These are phyloP conservation scores for Paracoccidioides brasiliensis DNA, from an alignment of 2,329 filamentous ascomycete species.

Conservation along the genomic window DNA sequence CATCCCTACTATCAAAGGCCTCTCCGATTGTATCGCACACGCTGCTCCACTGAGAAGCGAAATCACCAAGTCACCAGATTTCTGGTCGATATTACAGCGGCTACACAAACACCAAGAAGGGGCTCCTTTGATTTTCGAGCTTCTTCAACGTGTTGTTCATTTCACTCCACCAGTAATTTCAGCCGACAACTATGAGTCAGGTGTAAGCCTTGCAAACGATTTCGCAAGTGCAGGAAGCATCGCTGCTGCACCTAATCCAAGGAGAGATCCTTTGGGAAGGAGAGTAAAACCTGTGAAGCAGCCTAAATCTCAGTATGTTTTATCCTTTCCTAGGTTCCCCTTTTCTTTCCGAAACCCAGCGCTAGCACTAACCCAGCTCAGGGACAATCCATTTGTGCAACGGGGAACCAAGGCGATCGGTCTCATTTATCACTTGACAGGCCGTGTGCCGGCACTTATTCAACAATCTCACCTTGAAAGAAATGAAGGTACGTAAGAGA, in stretches of 20 bases:
- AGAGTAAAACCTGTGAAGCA: constrained; percentile 41
- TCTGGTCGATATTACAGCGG: constrained; percentile 79
- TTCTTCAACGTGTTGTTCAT: constrained; percentile 66
- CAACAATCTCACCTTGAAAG: constrained; percentile 84
- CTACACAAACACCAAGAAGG: constrained; percentile 57
- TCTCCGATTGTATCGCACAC: constrained; percentile 66
- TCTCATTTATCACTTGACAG: constrained; percentile 69
- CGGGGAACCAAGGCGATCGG: constrained; percentile 70
- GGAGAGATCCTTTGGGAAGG: constrained; percentile 43
- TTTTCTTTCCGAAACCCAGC: not conserved
- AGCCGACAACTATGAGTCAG: constrained; percentile 89
- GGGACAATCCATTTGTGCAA: constrained; percentile 58
- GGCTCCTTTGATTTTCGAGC: constrained; percentile 67
- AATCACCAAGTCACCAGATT: constrained; percentile 91
- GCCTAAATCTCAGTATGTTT: constrained; percentile 42
- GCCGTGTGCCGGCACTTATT: constrained; percentile 73
- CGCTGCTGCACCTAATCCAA: constrained; percentile 56
- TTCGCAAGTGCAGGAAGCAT: constrained; percentile 76
- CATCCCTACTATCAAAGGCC: constrained; percentile 60
- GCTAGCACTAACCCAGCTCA: constrained; percentile 21
- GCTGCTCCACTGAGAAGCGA: constrained; percentile 72
- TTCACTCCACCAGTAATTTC: constrained; percentile 68
- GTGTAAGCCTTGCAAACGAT: constrained; percentile 70
- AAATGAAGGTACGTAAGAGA: constrained; percentile 50
- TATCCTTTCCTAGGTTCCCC: not conserved